phyloP scores from a whole-genome alignment of 2,329 filamentous ascomycete species.

The Sarocladium oryzae region DNA sequence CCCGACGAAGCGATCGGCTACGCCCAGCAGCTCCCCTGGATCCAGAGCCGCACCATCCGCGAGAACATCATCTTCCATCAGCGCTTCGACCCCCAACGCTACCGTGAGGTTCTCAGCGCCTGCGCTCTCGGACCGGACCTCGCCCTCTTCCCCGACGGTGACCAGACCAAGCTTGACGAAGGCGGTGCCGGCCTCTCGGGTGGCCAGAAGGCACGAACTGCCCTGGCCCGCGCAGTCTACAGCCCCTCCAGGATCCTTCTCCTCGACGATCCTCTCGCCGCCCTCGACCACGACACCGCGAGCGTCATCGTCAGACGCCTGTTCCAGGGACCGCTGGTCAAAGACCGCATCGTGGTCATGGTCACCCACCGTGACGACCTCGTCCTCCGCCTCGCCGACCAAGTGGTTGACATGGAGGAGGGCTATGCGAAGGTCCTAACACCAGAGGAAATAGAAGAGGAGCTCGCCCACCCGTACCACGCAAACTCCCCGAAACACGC shows the following conservation, averaged over 20 bases:
- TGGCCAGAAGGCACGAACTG: constrained; percentile 57
- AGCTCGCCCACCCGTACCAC: constrained; percentile 31
- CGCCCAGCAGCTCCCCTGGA: constrained; percentile 56
- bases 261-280: constrained; percentile 57
- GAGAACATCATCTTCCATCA: constrained; percentile 61
- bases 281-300: constrained; percentile 56
- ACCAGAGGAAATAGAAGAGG: constrained; percentile 36
- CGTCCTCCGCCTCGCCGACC: constrained; percentile 64
- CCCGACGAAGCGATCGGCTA: constrained; percentile 47
- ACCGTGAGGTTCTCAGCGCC: constrained; percentile 53
- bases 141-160: constrained; percentile 47
- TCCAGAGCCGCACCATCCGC: constrained; percentile 59
- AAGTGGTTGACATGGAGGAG: constrained; percentile 63
- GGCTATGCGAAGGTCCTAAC: constrained; percentile 48
- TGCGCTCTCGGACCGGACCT: constrained; percentile 53
- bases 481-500: constrained; percentile 15
- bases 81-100: constrained; percentile 45
- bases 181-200: constrained; percentile 58
- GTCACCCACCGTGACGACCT: constrained; percentile 78
- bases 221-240: constrained; percentile 57
- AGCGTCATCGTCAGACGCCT: constrained; percentile 54
- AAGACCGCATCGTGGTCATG: constrained; percentile 65
- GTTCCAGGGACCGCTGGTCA: constrained; percentile 52
- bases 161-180: constrained; percentile 54
- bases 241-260: constrained; percentile 50